Base-by-base conservation (phyloP, 2,329 filamentous ascomycete species). In the Nothomitra cinnamomea region DNA sequence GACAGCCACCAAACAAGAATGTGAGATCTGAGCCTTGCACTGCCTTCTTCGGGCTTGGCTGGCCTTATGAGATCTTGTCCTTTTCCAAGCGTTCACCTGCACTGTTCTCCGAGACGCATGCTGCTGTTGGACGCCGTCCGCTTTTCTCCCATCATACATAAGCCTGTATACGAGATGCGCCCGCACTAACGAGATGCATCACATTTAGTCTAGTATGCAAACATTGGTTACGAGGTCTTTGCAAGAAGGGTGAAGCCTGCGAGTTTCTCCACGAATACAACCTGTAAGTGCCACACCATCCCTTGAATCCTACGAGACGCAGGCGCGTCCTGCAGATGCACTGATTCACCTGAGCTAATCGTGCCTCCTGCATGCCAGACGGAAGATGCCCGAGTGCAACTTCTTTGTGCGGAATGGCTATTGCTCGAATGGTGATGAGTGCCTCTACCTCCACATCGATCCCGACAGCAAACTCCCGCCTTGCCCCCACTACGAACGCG, bases 251-350 rank as follows among this genome's bases (percentile, higher is more conserved):
- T 62, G 84, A 95, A 64, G 80, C 82, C 60, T 98, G 92, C 80
- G 92, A 98, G 72, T 98, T 96, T 63, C 75, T 96, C 50, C 92
- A 98, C 75, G 92, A 96, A 70, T 98, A 95, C 74, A 96, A 98
- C 70, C 78, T 98, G 60, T 64, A 56, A 61, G 54, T 40, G 17
- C 3, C 38, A 17, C 25, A n/a, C 24, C 21, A 22, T 35, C 19
- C 45, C n/a, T 43, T n/a, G 28, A 24, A 50, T 4, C 15, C 32
- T 54, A 38, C 35, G 8, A 32, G 28, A 10, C 28, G 45, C 45
- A 22, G 13, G 35, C 17, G 25, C 32, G 22, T 15, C 25, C 22
- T 12, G 2, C 35, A 7, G n/a, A 2, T 49, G 15, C 32, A 12
- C 13, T 19, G 28, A n/a, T 36, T 52, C 25, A 52, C 15, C 32